These are phyloP conservation scores for Alternaria sp. DNA, from an alignment of 2,329 filamentous ascomycete species.

Conservation along the genomic window DNA sequence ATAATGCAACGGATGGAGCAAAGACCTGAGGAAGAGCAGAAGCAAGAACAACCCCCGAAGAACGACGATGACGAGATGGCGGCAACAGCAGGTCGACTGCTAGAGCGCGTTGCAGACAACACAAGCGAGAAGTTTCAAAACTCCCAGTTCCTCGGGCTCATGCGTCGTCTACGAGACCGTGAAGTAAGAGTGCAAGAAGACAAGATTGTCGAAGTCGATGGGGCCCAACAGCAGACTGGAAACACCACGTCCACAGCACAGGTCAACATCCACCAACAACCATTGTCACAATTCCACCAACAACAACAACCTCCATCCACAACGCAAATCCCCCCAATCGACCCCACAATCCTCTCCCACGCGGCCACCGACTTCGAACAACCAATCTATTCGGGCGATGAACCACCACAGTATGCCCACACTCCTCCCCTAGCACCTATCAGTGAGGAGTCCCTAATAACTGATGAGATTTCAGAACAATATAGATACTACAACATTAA, in stretches of 20 bases:
- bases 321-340: slow-evolving; percentile 34
- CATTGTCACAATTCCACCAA: neutral
- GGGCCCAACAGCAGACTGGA: neutral
- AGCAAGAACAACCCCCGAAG: slow-evolving; percentile 33
- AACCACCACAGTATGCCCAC: slow-evolving; percentile 16
- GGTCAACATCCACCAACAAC: neutral
- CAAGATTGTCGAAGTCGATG: slow-evolving; percentile 65
- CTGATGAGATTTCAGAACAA: slow-evolving; percentile 45
- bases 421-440: neutral
- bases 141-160: slow-evolving; percentile 77
- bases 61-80: slow-evolving; percentile 73
- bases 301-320: slow-evolving; percentile 1
- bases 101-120: slow-evolving; percentile 74
- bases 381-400: slow-evolving; percentile 34
- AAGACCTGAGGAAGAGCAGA: slow-evolving; percentile 40
- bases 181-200: slow-evolving; percentile 78
- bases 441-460: slow-evolving; percentile 22
- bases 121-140: slow-evolving; percentile 78
- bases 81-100: slow-evolving; percentile 73
- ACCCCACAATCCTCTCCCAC: slow-evolving; percentile 40
- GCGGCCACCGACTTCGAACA: slow-evolving; percentile 42
- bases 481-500: slow-evolving; percentile 38
- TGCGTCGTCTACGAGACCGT: slow-evolving; percentile 76
- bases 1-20: slow-evolving; percentile 24
- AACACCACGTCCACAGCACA: neutral